These are phyloP conservation scores for Hypoxylon fragiforme DNA, from an alignment of 495 filamentous ascomycete genomes.

Conservation along the genomic window DNA sequence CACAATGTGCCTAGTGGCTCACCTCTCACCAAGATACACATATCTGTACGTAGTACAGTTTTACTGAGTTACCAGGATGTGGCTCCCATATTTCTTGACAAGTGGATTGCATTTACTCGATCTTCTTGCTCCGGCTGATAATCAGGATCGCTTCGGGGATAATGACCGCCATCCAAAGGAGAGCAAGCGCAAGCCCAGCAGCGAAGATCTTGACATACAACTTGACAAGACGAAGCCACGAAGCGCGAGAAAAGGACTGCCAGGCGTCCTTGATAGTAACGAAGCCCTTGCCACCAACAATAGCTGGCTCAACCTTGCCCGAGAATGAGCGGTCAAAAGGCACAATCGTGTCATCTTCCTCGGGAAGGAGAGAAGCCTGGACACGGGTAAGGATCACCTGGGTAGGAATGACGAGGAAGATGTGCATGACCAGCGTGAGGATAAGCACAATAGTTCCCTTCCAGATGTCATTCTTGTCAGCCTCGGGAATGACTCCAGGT, in stretches of 20 bases:
- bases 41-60: too few species aligned
- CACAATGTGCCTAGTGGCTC: not conserved
- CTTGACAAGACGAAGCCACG: conserved; percentile 67
- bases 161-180: conserved; percentile 50
- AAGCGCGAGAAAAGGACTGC: conserved; percentile 66
- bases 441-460: conserved; percentile 39
- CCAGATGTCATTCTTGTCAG: conserved; percentile 34
- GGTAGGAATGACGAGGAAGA: conserved; percentile 47
- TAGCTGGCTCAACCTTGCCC: conserved; percentile 55
- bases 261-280: conserved; percentile 72
- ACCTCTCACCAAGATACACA: too few species aligned
- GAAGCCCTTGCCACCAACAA: conserved; percentile 69
- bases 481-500: conserved; percentile 21
- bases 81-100: too few species aligned
- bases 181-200: conserved; percentile 49
- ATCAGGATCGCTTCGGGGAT: conserved; percentile 37
- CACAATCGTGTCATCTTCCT: conserved; percentile 52
- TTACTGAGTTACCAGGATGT: too few species aligned
- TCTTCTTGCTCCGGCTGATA: conserved; percentile 34
- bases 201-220: conserved; percentile 65
- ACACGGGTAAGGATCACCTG: conserved; percentile 50
- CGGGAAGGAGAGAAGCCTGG: conserved; percentile 54
- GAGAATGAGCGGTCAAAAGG: conserved; percentile 56
- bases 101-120: conserved; percentile 25
- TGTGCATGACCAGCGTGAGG: conserved; percentile 30